Evolutionary conservation across 768 basidiomycete genomes (phyloP), one percentile per base, ranked within the genome.

Genomic region (Pisolithus marmoratus): DNA sequence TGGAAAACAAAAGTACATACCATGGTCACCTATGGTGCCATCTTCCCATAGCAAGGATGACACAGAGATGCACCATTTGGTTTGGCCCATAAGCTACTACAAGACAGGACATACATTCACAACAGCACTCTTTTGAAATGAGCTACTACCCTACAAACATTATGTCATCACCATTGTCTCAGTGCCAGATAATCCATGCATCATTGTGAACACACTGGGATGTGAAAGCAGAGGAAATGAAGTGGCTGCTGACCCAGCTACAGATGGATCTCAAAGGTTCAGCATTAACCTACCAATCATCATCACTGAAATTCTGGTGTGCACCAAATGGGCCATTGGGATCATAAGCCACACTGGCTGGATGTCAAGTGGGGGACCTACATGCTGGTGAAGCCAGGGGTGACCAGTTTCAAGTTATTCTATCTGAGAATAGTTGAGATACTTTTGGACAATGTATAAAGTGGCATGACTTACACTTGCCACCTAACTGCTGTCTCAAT

Each of bases 261-360:
- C 40, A 14, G n/a, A 27, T 42, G 49, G 41, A 44, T 50, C 49
- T 20, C 49, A 41, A 44, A 50, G 49, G 40, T 50, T 50, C 26
- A 50, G 26, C 49, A 50, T 50, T 8, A 50, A 19, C n/a, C 49
- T 38, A 4, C 40, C 31, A 6, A 50, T 50, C 49, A 50, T 50
- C 22, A 24, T 31, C 8, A 23, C 27, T 9, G 49, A 50, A 19
- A 50, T 26, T 34, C 49, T 50, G 5, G 29, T 8, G 15, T 6
- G n/a, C n/a, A n/a, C 17, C n/a, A 44, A 24, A 24, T n/a, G 12
- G 4, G 41, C 19, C 22, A 5, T 11, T 24, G 5, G 1, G 38
- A 20, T 31, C 29, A 38, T 38, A 20, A 27, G 27, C 23, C 15
- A 44, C 23, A 44, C 15, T 11, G 27, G n/a, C 29, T 31, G 29